Evolutionary conservation across 495 filamentous ascomycete species (phyloP), one percentile per base, ranked within the genome.

Genomic region (Hypoxylon rickii): DNA sequence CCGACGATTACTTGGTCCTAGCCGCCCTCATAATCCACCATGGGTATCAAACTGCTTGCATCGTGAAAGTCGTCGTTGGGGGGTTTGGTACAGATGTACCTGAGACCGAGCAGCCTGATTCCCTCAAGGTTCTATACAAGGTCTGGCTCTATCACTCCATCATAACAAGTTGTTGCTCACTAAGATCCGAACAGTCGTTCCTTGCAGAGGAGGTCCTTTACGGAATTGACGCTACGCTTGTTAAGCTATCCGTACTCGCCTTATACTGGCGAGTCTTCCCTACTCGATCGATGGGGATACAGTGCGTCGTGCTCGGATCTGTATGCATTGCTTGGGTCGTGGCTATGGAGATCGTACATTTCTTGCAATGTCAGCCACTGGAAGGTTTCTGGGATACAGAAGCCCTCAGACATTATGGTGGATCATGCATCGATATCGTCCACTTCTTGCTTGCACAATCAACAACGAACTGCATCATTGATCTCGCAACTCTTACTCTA

Each of bases 201-300:
- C 49, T 54, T 18, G 40, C 26, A 2, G 16, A 31, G 3, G 49
- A 55, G 19, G 13, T 60, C 16, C 2, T 36, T n/a, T 60, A 54
- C 37, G 24, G 20, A 1, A 7, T 36, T 5, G 26, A 34, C 7
- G 42, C 51, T 33, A 11, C 44, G 0, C 33, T 47, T 0, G 32
- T 60, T 13, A 60, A 55, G 20, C 33, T 48, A 0, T 48, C 44
- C 11, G 44, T 60, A 2, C 43, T 60, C 1, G 49, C 36, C 8
- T 43, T 60, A 13, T 60, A 60, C 43, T 37, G 56, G 36, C 42
- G 56, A 3, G 44, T 60, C 15, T 60, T 60, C 7, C 51, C 51
- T 19, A 55, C 42, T 5, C 41, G 13, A 32, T 6, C 42, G 2
- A 17, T 55, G 19, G 39, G 15, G 13, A 20, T 46, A 13, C n/a